A percentile compares a stretch with the other conserved stretches of the same genome.
These are phyloP conservation scores for Acorus calamus DNA, from an alignment of 106 monocot genomes.

Conservation along the genomic window DNA sequence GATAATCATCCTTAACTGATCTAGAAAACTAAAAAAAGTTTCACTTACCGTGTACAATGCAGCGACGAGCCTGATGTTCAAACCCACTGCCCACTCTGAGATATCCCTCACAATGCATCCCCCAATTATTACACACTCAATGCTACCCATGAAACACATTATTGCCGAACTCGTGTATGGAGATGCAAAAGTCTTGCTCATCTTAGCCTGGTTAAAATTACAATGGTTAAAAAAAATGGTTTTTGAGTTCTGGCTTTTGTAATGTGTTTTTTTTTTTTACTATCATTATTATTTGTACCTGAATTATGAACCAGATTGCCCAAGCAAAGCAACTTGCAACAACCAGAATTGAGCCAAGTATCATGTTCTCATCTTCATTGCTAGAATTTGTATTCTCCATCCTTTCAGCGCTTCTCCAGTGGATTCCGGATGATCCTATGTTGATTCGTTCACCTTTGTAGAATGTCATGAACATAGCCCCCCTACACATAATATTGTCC, in stretches of 20 bases:
- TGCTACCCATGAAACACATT: slow-evolving; percentile 48
- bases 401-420: slow-evolving; percentile 58
- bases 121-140: slow-evolving; percentile 41
- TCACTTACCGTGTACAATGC: slow-evolving; percentile 47
- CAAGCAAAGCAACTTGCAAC: slow-evolving; percentile 56
- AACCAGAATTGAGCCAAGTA: slow-evolving; percentile 46
- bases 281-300: slow-evolving; percentile 13
- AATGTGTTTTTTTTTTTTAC: no score
- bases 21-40: not conserved
- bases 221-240: no score
- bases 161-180: slow-evolving; percentile 61
- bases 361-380: slow-evolving; percentile 7
- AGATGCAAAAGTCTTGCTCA: slow-evolving; percentile 45
- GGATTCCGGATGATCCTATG: slow-evolving; percentile 46
- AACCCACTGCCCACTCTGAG: slow-evolving; percentile 51
- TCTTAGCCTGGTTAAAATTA: slow-evolving; percentile 23
- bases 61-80: slow-evolving; percentile 52
- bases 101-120: slow-evolving; percentile 21
- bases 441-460: slow-evolving; percentile 61
- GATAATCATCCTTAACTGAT: not conserved
- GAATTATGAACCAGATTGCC: slow-evolving; percentile 79
- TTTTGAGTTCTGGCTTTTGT: no score
- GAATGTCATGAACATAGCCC: slow-evolving; percentile 91
- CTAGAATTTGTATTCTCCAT: not conserved
- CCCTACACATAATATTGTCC: slow-evolving; percentile 55